Evolutionary conservation across 345 rosid species (phyloP).

Genomic region (Ceriops decandra): DNA sequence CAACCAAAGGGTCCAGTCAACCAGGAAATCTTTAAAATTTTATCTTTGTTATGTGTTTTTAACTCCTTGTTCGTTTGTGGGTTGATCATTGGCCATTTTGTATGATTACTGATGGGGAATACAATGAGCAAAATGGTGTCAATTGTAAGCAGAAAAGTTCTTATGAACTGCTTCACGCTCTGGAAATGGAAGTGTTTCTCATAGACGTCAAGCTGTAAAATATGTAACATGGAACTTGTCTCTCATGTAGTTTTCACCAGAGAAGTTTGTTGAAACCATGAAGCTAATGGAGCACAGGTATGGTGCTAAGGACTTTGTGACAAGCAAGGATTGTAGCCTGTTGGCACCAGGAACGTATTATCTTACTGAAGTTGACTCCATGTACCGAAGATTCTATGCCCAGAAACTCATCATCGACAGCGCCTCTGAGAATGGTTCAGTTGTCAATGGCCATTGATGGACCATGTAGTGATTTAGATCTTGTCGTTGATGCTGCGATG

Average conservation of each 20-base stretch:
- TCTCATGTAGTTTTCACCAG: constrained; percentile 60
- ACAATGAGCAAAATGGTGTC: no score
- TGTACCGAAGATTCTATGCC: constrained; percentile 90
- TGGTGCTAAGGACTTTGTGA: constrained; percentile 94
- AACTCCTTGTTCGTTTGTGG: no score
- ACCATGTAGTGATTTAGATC: background rate
- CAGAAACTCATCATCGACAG: constrained; percentile 41
- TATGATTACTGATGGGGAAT: background rate
- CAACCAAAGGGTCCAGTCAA: no score
- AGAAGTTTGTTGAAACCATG: constrained; percentile 80
- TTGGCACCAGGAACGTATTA: constrained; percentile 88
- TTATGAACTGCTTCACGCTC: no score
- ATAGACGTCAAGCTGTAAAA: no score
- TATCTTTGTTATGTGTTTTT: background rate
- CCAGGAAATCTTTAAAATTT: background rate
- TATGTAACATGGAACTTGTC: background rate
- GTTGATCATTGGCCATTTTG: background rate
- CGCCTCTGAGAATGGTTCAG: constrained; percentile 41
- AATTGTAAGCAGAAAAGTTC: no score
- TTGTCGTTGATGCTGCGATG: background rate
- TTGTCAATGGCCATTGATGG: constrained; percentile 66
- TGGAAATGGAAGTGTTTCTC: no score
- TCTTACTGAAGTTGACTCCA: constrained; percentile 85
- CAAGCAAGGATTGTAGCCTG: constrained; percentile 80
- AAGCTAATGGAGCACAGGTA: constrained; percentile 96